A percentile compares a stretch with the other conserved stretches of the same genome.
These are phyloP conservation scores for Didymella lethalis DNA, from an alignment of 2,329 filamentous ascomycete genomes.

Conservation along the genomic window DNA sequence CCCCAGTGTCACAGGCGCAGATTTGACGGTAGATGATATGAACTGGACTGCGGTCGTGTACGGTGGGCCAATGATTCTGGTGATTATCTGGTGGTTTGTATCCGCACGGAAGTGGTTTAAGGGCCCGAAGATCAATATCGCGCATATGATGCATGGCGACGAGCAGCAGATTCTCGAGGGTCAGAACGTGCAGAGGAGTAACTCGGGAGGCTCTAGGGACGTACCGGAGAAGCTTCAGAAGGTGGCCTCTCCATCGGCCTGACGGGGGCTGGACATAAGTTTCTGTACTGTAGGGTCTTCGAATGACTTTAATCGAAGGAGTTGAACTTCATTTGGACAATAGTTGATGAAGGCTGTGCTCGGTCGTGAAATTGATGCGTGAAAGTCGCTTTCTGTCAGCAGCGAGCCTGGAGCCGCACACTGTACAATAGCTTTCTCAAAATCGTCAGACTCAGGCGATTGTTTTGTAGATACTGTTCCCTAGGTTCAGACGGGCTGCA, in stretches of 20 bases:
- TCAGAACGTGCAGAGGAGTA: slow-evolving; percentile 6
- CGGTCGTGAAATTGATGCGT: not conserved
- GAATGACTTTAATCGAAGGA: not conserved
- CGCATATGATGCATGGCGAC: slow-evolving; percentile 60
- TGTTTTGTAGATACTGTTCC: too few species aligned
- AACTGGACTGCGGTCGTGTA: slow-evolving; percentile 75
- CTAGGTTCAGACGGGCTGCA: too few species aligned
- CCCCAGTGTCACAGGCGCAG: slow-evolving; percentile 63
- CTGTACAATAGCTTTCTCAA: not conserved
- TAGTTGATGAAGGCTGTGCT: not conserved
- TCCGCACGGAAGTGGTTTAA: slow-evolving; percentile 74
- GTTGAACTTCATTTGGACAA: not conserved
- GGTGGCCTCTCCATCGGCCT: slow-evolving; percentile 6
- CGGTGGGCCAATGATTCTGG: slow-evolving; percentile 67
- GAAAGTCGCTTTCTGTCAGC: not conserved
- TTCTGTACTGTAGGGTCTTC: not conserved
- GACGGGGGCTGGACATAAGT: not conserved
- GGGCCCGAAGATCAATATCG: slow-evolving; percentile 73
- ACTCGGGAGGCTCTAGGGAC: slow-evolving; percentile 2
- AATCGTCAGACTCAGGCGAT: too few species aligned
- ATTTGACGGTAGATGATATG: slow-evolving; percentile 65
- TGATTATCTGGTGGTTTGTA: slow-evolving; percentile 69
- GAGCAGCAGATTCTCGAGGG: slow-evolving; percentile 52
- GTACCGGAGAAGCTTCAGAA: slow-evolving; percentile 17
- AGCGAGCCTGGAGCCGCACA: not conserved